These are phyloP conservation scores for Carex littledalei DNA, from an alignment of 176 grass and related monocot species.

Conservation along the genomic window DNA sequence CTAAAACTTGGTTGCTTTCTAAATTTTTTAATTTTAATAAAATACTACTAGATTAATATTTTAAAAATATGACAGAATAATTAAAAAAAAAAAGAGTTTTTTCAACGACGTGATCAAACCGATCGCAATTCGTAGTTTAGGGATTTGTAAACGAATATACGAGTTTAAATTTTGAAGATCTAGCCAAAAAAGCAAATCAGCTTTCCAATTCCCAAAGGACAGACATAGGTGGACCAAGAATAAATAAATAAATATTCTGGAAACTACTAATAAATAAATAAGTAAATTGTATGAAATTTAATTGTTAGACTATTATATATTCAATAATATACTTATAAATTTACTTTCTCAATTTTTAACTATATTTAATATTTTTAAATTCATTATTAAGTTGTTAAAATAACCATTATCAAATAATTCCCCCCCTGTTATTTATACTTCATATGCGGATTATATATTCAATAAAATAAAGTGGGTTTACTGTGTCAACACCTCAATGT, in stretches of 20 bases:
- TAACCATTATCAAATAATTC: too few species aligned
- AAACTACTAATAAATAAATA: too few species aligned
- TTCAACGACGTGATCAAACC: too few species aligned
- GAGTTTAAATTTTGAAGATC: not conserved
- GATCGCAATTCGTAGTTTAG: not conserved
- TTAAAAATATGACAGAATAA: not conserved
- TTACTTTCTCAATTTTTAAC: too few species aligned
- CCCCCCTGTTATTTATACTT: not conserved
- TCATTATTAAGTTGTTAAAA: too few species aligned
- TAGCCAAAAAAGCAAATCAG: too few species aligned
- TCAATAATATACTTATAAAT: too few species aligned
- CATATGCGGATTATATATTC: not conserved
- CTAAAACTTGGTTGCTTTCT: not conserved
- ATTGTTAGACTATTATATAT: too few species aligned
- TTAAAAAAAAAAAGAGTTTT: too few species aligned
- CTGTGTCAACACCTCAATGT: constrained; percentile 56
- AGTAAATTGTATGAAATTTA: too few species aligned
- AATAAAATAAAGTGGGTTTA: constrained; percentile 10
- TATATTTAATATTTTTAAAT: too few species aligned
- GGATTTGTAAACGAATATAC: not conserved
- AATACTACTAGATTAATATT: not conserved
- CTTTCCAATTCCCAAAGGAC: not conserved
- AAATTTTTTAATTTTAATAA: not conserved
- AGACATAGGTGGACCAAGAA: not conserved
- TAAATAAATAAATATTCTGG: not conserved